Conservation (phyloP, 2,329 filamentous ascomycete genomes). For the Graphium sp. region DNA sequence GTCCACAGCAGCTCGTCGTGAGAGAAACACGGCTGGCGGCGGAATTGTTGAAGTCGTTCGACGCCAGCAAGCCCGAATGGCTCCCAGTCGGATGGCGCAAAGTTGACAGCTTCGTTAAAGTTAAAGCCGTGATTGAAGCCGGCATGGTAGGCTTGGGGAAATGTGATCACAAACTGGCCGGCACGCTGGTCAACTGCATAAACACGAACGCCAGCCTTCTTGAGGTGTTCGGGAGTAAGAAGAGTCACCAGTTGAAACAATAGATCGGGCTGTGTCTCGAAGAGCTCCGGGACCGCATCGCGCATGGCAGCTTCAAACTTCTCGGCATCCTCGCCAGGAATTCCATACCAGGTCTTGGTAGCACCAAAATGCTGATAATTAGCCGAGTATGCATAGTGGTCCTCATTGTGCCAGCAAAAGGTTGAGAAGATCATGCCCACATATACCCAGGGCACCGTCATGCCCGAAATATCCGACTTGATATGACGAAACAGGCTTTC, state of each 20-base stretch:
- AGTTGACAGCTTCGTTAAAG: conserved; percentile 97
- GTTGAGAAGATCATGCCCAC: conserved; percentile 99
- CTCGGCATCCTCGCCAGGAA: conserved; percentile 81
- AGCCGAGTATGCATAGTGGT: conserved; percentile 93
- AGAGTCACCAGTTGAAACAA: conserved; percentile 96
- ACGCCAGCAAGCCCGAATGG: conserved; percentile 78
- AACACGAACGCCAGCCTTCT: conserved; percentile 82
- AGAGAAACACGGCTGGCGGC: conserved; percentile 89
- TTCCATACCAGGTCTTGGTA: conserved; percentile 98
- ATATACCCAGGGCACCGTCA: conserved; percentile 98
- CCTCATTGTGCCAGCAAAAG: conserved; percentile 98
- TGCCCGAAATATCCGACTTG: conserved; percentile 94
- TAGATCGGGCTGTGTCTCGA: conserved; percentile 91
- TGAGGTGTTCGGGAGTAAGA: conserved; percentile 79
- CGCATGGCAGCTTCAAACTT: conserved; percentile 94
- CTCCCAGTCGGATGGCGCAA: conserved; percentile 91
- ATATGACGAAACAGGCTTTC: conserved; percentile 94
- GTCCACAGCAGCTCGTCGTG: conserved; percentile 91
- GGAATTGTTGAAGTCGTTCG: conserved; percentile 69
- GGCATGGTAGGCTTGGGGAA: conserved; percentile 91
- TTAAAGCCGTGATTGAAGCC: conserved; percentile 99
- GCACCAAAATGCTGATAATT: conserved; percentile 98
- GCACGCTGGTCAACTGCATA: conserved; percentile 93
- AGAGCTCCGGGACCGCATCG: conserved; percentile 86
- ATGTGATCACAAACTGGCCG: conserved; percentile 91